Conservation (phyloP, 306 rosid genomes). For the Trifolium dubium region DNA sequence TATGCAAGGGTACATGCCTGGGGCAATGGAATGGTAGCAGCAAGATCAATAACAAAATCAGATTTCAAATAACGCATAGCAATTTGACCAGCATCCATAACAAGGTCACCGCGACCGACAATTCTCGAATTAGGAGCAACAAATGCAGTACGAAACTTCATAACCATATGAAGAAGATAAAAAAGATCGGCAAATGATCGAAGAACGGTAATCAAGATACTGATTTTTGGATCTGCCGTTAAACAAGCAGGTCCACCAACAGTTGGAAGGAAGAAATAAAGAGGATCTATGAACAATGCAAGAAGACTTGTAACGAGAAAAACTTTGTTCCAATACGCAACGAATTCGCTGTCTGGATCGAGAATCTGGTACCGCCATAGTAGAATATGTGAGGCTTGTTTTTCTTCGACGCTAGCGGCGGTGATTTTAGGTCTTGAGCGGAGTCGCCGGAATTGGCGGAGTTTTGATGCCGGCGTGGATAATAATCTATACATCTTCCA, state of each 20-base stretch:
- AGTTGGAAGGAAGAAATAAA: conserved; percentile 75
- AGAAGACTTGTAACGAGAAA: conserved; percentile 72
- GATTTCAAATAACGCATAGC: conserved; percentile 73
- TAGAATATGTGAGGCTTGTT: conserved; percentile 59
- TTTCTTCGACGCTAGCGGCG: conserved; percentile 41
- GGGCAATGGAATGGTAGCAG: conserved; percentile 81
- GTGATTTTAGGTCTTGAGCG: background rate
- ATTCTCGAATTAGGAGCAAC: conserved; percentile 80
- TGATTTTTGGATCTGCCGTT: conserved; percentile 43
- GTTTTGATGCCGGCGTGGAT: conserved; percentile 62
- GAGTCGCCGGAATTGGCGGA: conserved; percentile 69
- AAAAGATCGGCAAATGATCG: conserved; percentile 80
- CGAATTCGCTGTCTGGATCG: conserved; percentile 83
- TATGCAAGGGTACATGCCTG: conserved; percentile 50
- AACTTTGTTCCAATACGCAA: conserved; percentile 72
- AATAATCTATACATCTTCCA: conserved; percentile 92
- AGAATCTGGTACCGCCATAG: conserved; percentile 84
- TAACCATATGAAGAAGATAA: conserved; percentile 68
- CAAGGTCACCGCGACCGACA: conserved; percentile 89
- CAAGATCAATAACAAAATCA: conserved; percentile 86
- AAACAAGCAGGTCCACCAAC: conserved; percentile 80
- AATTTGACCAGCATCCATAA: conserved; percentile 68
- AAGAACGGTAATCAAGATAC: conserved; percentile 54
- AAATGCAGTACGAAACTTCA: conserved; percentile 89
- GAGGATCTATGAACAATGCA: conserved; percentile 84